phyloP scores from a whole-genome alignment of 495 filamentous ascomycete genomes.

The Xylona heveae region DNA sequence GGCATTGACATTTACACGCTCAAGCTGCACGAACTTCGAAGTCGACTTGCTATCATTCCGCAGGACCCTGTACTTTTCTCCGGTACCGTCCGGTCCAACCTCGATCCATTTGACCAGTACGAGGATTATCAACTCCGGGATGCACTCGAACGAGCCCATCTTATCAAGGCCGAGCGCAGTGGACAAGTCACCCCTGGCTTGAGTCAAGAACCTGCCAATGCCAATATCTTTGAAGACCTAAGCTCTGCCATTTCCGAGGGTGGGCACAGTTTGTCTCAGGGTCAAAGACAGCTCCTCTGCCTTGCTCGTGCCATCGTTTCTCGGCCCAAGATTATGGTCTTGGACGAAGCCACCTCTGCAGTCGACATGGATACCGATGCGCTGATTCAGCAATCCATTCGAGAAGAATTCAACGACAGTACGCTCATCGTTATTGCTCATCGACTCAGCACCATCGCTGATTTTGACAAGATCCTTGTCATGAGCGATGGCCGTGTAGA shows the following conservation, averaged over 20 bases:
- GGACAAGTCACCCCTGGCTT: slow-evolving; percentile 8
- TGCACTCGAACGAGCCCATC: slow-evolving; percentile 55
- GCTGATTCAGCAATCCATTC: slow-evolving; percentile 63
- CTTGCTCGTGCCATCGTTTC: slow-evolving; percentile 71
- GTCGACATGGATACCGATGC: slow-evolving; percentile 76
- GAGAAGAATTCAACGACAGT: slow-evolving; percentile 55
- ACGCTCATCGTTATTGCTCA: slow-evolving; percentile 81
- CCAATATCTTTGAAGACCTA: slow-evolving; percentile 40
- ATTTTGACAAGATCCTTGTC: slow-evolving; percentile 71
- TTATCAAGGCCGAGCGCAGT: slow-evolving; percentile 22
- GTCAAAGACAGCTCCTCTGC: slow-evolving; percentile 74
- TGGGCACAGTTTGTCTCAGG: slow-evolving; percentile 66
- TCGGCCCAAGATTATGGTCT: slow-evolving; percentile 62
- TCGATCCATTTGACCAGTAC: slow-evolving; percentile 62
- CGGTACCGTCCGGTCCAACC: slow-evolving; percentile 62
- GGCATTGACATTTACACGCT: slow-evolving; percentile 58
- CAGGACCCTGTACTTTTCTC: slow-evolving; percentile 78
- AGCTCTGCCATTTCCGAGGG: slow-evolving; percentile 46
- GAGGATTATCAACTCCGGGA: slow-evolving; percentile 50
- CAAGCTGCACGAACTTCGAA: slow-evolving; percentile 48
- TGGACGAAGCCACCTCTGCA: slow-evolving; percentile 78
- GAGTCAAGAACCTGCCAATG: slow-evolving; percentile 21
- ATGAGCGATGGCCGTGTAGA: slow-evolving; percentile 38
- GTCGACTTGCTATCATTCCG: slow-evolving; percentile 63
- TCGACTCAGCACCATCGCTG: slow-evolving; percentile 63